Conservation (phyloP, 1,139 yeast species). For the Trichomonascaceae sp. region DNA sequence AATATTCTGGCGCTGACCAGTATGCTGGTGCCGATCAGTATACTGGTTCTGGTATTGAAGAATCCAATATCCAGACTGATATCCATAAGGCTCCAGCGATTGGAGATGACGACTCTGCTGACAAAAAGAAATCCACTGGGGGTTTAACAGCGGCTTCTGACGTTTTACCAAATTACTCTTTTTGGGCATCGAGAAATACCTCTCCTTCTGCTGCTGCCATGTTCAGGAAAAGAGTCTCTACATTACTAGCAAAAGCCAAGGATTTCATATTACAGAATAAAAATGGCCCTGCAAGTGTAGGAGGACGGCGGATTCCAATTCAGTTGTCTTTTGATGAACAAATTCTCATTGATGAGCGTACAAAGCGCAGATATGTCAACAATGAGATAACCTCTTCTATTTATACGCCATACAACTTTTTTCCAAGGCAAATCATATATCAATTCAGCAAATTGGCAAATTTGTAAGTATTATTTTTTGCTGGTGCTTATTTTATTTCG, state of each 20-base stretch:
- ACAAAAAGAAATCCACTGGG: constrained; percentile 6
- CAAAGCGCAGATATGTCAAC: constrained; percentile 52
- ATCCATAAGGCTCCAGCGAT: background rate
- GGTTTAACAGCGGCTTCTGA: constrained; percentile 16
- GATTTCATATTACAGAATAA: constrained; percentile 40
- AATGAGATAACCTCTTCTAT: constrained; percentile 82
- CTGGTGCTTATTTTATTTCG: constrained; percentile 1
- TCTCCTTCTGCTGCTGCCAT: constrained; percentile 13
- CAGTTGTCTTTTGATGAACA: constrained; percentile 27
- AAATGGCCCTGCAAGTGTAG: constrained; percentile 47
- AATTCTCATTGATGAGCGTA: constrained; percentile 57
- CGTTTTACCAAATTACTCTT: constrained; percentile 23
- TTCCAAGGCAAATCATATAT: constrained; percentile 83
- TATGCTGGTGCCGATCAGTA: too few relatives aligned
- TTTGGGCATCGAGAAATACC: constrained; percentile 28
- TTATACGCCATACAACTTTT: constrained; percentile 70
- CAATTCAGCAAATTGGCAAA: constrained; percentile 93
- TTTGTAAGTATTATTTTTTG: constrained; percentile 33
- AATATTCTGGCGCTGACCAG: background rate
- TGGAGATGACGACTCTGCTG: background rate
- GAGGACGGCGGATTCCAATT: constrained; percentile 76
- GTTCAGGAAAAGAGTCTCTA: constrained; percentile 10
- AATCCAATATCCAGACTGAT: background rate
- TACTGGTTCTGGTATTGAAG: background rate
- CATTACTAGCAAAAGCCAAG: constrained; percentile 8